These are phyloP conservation scores for Spergularia marina DNA, from an alignment of 148 eudicot genomes.

Conservation along the genomic window DNA sequence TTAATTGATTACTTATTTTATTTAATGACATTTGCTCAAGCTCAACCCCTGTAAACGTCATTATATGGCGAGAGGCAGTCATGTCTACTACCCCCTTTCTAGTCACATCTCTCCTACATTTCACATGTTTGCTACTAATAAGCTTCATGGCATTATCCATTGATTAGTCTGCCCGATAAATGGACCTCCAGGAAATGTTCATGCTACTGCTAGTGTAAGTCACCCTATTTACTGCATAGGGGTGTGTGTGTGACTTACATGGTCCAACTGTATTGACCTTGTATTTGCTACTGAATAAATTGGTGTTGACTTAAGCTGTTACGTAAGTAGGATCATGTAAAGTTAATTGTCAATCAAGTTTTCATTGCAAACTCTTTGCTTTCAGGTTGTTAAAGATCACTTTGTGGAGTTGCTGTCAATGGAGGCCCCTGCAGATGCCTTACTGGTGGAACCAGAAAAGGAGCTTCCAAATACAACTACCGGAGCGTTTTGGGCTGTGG, in stretches of 20 bases:
- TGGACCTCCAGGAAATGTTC: constrained; percentile 9
- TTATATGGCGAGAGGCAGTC: no score
- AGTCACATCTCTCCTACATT: no score
- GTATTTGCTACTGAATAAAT: background rate
- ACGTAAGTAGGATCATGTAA: background rate
- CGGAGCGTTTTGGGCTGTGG: constrained; percentile 58
- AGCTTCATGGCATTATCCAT: no score
- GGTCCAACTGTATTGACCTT: background rate
- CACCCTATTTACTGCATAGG: background rate
- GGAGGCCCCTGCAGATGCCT: constrained; percentile 56
- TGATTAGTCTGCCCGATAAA: background rate
- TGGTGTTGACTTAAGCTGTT: background rate
- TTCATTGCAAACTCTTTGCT: background rate
- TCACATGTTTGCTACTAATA: no score
- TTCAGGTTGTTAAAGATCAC: constrained; percentile 64
- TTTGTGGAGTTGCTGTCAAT: constrained; percentile 69
- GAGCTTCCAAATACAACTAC: constrained; percentile 39
- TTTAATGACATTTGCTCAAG: no score
- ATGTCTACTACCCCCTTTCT: no score
- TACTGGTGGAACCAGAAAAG: constrained; percentile 62
- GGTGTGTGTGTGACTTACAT: no score
- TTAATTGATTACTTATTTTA: no score
- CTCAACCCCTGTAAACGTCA: no score
- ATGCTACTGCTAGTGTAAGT: background rate
- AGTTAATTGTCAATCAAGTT: background rate